Evolutionary conservation across 305 asterid genomes (phyloP).

Genomic region (Rubia tinctorum): DNA sequence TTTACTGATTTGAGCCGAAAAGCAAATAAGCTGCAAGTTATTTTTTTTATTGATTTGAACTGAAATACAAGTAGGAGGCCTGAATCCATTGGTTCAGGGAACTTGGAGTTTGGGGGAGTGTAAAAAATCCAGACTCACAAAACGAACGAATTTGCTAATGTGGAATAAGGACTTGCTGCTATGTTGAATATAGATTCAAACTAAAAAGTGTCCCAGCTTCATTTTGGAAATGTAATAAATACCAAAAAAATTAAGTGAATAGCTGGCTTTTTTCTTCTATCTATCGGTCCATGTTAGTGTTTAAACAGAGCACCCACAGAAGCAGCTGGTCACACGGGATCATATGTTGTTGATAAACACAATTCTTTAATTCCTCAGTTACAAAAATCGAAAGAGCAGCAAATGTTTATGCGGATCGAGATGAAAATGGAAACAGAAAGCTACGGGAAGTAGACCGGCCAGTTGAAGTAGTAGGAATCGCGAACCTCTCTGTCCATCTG

Average conservation of each 20-base stretch:
- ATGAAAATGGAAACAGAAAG: slow-evolving; percentile 11
- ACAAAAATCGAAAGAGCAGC: neutral
- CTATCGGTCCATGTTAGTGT: neutral
- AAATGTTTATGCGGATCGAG: neutral
- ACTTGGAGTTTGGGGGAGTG: no score
- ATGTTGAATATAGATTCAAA: neutral
- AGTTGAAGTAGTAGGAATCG: slow-evolving; percentile 78
- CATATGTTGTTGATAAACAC: neutral
- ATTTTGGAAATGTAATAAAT: neutral
- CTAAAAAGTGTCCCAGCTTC: neutral
- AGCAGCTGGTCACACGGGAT: neutral
- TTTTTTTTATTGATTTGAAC: no score
- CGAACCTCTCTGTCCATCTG: slow-evolving; percentile 41
- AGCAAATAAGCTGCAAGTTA: no score
- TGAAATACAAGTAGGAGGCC: no score
- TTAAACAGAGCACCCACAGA: neutral
- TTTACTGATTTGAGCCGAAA: no score
- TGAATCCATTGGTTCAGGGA: no score
- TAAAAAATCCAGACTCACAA: no score
- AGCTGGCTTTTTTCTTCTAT: neutral
- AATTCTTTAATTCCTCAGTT: neutral
- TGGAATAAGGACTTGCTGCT: neutral
- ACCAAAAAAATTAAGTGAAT: neutral
- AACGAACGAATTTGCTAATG: neutral
- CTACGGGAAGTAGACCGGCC: slow-evolving; percentile 90